Conservation (phyloP, 345 rosid genomes). For the Syzygium grande region DNA sequence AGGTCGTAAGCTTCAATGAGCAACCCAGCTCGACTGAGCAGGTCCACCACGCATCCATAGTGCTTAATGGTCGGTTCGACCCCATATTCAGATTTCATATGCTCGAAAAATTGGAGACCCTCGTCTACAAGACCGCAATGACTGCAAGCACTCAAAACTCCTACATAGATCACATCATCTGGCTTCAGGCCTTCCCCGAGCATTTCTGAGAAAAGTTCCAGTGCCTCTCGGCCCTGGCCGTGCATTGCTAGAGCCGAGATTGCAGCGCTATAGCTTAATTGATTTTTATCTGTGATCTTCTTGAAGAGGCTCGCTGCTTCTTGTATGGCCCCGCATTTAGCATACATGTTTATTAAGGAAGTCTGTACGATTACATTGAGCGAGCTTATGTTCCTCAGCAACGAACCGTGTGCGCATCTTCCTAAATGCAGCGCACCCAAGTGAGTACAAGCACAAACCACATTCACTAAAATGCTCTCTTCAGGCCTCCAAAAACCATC, state of each 20-base stretch:
- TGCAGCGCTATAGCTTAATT: slow-evolving; percentile 18
- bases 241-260: slow-evolving; percentile 38
- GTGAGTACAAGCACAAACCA: slow-evolving; percentile 39
- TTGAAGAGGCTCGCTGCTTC: slow-evolving; percentile 17
- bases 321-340: slow-evolving; percentile 35
- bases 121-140: slow-evolving; percentile 26
- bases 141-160: slow-evolving; percentile 32
- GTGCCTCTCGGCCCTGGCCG: slow-evolving; percentile 20
- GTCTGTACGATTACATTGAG: slow-evolving; percentile 39
- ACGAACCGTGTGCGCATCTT: slow-evolving; percentile 24
- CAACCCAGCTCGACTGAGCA: slow-evolving; percentile 54
- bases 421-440: slow-evolving; percentile 34
- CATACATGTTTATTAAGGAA: slow-evolving; percentile 46
- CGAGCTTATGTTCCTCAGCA: slow-evolving; percentile 21
- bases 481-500: slow-evolving; percentile 25
- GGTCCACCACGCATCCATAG: slow-evolving; percentile 68
- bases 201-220: slow-evolving; percentile 23
- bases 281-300: slow-evolving; percentile 16
- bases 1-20: slow-evolving; percentile 48
- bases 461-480: slow-evolving; percentile 29
- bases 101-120: slow-evolving; percentile 16
- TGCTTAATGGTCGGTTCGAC: slow-evolving; percentile 54
- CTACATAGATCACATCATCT: slow-evolving; percentile 28
- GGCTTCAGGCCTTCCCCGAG: slow-evolving; percentile 20
- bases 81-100: slow-evolving; percentile 31